Evolutionary conservation across 352 stramenopile genomes (phyloP).

Genomic region (Vaucheria bursata): DNA sequence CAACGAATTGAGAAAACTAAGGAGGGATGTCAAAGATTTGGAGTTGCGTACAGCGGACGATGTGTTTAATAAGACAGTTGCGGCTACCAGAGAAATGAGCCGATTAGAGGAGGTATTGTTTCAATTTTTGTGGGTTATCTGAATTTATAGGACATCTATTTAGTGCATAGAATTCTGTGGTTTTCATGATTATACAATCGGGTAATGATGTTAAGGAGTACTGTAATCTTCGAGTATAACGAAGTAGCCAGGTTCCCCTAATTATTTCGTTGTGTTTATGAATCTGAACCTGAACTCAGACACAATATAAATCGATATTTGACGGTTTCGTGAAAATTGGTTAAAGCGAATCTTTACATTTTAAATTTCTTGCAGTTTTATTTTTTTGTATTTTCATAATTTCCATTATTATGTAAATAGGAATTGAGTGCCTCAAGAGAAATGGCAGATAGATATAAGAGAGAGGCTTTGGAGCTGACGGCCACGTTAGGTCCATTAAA

Average conservation of each 20-base stretch:
- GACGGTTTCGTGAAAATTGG: too few relatives aligned
- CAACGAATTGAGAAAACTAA: conserved; percentile 22
- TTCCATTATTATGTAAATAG: too few relatives aligned
- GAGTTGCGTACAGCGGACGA: conserved; percentile 31
- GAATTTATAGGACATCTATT: not conserved
- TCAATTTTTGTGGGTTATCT: not conserved
- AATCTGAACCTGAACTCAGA: too few relatives aligned
- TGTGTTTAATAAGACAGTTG: conserved; percentile 37
- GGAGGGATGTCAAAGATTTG: conserved; percentile 26
- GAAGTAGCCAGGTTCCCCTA: too few relatives aligned
- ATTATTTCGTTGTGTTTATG: too few relatives aligned
- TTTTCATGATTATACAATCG: not conserved
- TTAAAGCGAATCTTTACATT: too few relatives aligned
- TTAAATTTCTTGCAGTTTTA: too few relatives aligned
- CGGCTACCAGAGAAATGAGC: conserved; percentile 19
- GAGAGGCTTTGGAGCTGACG: conserved; percentile 3
- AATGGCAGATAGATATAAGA: conserved; percentile 9
- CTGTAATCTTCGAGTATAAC: too few relatives aligned
- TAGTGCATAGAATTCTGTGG: not conserved
- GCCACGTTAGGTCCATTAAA: conserved; percentile 18
- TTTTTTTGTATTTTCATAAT: too few relatives aligned
- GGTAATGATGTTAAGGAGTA: not conserved
- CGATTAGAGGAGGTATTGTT: not conserved
- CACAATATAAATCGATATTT: too few relatives aligned
- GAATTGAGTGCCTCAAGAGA: conserved; percentile 10